These are phyloP conservation scores for Colletotrichum neosansevieriae DNA, from an alignment of 2,329 filamentous ascomycete species.

Conservation along the genomic window DNA sequence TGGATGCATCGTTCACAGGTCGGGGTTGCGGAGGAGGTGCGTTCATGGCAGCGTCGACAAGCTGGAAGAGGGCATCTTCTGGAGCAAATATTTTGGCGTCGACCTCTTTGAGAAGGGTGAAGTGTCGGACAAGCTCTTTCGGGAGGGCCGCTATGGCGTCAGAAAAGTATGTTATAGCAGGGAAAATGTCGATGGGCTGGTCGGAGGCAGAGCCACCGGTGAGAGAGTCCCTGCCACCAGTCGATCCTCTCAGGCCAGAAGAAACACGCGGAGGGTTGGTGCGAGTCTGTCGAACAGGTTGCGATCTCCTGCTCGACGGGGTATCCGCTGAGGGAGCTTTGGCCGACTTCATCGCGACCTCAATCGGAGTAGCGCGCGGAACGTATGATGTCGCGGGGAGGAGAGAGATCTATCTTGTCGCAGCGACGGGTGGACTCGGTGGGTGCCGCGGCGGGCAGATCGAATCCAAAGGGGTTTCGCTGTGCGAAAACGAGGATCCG, in stretches of 20 bases:
- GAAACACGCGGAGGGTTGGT: constrained; percentile 72
- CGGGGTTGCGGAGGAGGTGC: constrained; percentile 61
- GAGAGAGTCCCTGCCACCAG: constrained; percentile 59
- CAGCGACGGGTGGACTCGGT: not conserved
- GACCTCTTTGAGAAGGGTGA: constrained; percentile 95
- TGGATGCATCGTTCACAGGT: constrained; percentile 58
- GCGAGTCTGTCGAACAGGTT: constrained; percentile 74
- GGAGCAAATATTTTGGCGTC: constrained; percentile 95
- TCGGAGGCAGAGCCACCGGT: constrained; percentile 59
- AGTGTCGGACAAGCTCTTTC: constrained; percentile 94
- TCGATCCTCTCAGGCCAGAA: constrained; percentile 57
- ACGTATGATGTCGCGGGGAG: constrained; percentile 16
- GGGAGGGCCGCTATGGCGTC: constrained; percentile 93
- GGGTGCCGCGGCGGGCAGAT: constrained; percentile 7
- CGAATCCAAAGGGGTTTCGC: constrained; percentile 2
- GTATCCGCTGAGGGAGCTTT: constrained; percentile 59
- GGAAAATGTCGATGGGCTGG: constrained; percentile 75
- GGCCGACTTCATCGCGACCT: constrained; percentile 64
- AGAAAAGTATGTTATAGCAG: constrained; percentile 81
- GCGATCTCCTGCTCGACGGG: constrained; percentile 68
- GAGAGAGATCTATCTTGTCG: constrained; percentile 20
- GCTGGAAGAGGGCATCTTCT: constrained; percentile 82
- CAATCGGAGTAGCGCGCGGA: constrained; percentile 3
- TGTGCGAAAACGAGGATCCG: constrained; percentile 1
- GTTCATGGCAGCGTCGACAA: constrained; percentile 75